Evolutionary conservation across 306 rosid genomes (phyloP).

Genomic region (Cyclanthera cordifolia): DNA sequence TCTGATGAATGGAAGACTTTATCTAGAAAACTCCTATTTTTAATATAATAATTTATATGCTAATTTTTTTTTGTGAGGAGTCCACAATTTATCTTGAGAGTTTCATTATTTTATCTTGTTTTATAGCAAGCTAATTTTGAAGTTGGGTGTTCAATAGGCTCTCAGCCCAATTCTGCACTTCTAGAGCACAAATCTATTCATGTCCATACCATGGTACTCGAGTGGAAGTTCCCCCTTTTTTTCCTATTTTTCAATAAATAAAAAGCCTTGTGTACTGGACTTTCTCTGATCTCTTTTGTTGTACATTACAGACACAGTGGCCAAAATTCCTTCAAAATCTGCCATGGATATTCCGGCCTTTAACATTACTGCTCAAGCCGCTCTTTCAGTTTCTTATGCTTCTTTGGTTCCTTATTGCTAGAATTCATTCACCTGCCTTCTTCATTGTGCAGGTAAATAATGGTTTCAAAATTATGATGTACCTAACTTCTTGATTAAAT

Average conservation of each 20-base stretch:
- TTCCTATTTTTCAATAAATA: neutral
- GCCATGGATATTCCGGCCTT: conserved; percentile 50
- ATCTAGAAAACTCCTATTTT: neutral
- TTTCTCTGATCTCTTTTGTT: conserved; percentile 14
- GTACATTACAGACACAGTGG: conserved; percentile 65
- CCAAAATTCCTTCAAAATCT: conserved; percentile 31
- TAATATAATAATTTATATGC: neutral
- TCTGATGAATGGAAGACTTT: neutral
- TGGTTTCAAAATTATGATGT: neutral
- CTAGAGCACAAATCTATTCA: conserved; percentile 57
- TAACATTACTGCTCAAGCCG: conserved; percentile 63
- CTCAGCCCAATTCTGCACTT: conserved; percentile 65
- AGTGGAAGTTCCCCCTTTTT: neutral
- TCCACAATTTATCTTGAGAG: conserved; percentile 5
- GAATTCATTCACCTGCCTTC: conserved; percentile 67
- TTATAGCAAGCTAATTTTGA: neutral
- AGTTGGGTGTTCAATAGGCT: conserved; percentile 43
- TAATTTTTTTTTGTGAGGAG: neutral
- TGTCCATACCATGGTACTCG: conserved; percentile 60
- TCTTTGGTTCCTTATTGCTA: conserved; percentile 80
- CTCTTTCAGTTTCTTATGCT: conserved; percentile 57
- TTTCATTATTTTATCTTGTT: conserved; percentile 1
- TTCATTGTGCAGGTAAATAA: conserved; percentile 74
- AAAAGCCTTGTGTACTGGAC: neutral
- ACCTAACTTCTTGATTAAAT: neutral